phyloP scores from a whole-genome alignment of 768 basidiomycete genomes.

The Agaricus sinodeliciosus region DNA sequence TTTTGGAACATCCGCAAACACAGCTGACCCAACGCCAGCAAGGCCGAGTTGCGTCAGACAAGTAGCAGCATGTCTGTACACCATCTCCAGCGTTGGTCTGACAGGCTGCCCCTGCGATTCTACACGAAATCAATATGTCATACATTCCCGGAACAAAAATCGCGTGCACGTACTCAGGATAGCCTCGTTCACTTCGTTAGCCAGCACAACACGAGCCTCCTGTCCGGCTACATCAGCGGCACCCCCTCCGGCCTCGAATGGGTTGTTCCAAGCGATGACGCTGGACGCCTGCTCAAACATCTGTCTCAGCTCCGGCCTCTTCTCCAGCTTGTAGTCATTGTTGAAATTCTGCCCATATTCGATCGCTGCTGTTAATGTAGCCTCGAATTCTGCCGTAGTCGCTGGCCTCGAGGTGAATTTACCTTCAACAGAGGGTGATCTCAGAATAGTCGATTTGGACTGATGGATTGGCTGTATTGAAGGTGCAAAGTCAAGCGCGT shows the following conservation, averaged over 20 bases:
- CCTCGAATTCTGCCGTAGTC: conserved; percentile 34
- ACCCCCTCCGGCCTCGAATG: conserved; percentile 56
- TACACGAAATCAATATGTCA: conserved; percentile 21
- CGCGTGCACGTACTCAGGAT: conserved; percentile 58
- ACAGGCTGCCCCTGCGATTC: conserved; percentile 75
- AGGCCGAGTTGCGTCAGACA: conserved; percentile 67
- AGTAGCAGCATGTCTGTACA: conserved; percentile 71
- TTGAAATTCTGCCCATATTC: conserved; percentile 69
- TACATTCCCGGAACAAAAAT: neutral
- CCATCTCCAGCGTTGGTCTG: conserved; percentile 63
- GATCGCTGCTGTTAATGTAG: conserved; percentile 59
- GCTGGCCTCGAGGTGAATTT: conserved; percentile 10
- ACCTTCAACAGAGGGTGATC: conserved; percentile 10
- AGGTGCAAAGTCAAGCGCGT: conserved; percentile 15
- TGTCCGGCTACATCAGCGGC: conserved; percentile 65
- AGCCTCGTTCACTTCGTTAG: conserved; percentile 74
- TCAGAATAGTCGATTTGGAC: conserved; percentile 1
- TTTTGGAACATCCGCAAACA: conserved; percentile 72
- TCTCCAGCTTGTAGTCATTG: conserved; percentile 59
- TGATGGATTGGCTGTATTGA: conserved; percentile 10
- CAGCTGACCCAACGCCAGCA: conserved; percentile 68
- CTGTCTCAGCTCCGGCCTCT: conserved; percentile 54
- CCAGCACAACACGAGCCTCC: conserved; percentile 56
- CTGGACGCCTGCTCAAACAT: conserved; percentile 72
- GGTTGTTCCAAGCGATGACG: conserved; percentile 76